These are phyloP conservation scores for Moesziomyces globuligerus DNA, from an alignment of 1,284 basidiomycete genomes.

Conservation along the genomic window DNA sequence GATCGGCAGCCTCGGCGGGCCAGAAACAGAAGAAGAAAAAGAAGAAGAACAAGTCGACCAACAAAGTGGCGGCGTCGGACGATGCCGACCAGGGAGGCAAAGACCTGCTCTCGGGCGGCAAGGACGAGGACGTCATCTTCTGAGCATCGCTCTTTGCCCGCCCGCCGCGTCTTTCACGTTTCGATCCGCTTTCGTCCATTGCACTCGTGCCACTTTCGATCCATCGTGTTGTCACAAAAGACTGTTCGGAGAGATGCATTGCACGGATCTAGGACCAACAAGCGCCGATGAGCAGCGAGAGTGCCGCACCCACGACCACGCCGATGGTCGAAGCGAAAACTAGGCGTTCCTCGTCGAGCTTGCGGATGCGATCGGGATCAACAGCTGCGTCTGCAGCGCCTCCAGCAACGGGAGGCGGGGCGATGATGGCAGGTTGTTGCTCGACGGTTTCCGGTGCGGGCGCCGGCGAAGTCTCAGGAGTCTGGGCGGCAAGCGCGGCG, in stretches of 20 bases:
- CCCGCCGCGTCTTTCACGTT: not conserved
- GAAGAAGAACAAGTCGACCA: conserved; percentile 9
- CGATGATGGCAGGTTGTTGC: not conserved
- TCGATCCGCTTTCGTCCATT: not conserved
- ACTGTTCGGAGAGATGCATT: not conserved
- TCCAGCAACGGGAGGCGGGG: not conserved
- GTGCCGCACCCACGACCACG: conserved; percentile 34
- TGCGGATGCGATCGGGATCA: not conserved
- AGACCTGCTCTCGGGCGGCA: conserved; percentile 60
- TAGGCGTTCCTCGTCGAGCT: conserved; percentile 24
- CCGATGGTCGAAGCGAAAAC: conserved; percentile 43
- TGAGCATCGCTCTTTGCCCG: conserved; percentile 8
- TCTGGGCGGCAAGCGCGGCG: not conserved
- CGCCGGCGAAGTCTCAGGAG: too few relatives aligned
- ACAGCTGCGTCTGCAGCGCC: not conserved
- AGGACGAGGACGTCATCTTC: conserved; percentile 67
- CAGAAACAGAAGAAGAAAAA: conserved; percentile 33
- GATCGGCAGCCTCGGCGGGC: not conserved
- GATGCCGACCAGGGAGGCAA: conserved; percentile 26
- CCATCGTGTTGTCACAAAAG: not conserved
- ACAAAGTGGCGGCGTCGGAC: conserved; percentile 1
- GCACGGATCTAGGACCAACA: conserved; percentile 20
- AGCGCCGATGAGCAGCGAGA: conserved; percentile 37
- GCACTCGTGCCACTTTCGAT: not conserved
- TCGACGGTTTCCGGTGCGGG: not conserved